Conservation (phyloP, 257 asterid genomes). For the Nemophila menziesii region DNA sequence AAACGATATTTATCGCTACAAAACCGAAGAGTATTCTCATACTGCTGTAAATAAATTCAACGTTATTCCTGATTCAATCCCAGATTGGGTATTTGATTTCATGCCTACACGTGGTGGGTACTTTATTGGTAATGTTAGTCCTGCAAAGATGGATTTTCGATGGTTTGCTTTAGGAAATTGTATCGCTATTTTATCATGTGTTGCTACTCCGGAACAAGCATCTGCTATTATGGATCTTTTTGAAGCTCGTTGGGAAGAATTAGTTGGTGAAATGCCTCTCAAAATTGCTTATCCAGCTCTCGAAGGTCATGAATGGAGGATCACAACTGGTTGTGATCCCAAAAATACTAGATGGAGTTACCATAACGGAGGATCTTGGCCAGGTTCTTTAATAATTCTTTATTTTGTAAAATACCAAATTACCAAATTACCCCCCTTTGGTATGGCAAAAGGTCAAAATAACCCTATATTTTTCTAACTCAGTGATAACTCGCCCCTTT, state of each 20-base stretch:
- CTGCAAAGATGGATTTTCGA: constrained; percentile 74
- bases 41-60: constrained; percentile 74
- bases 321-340: constrained; percentile 65
- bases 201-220: constrained; percentile 64
- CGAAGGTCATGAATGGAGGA: constrained; percentile 60
- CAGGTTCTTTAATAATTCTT: constrained; percentile 35
- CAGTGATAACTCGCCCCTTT: too few relatives aligned
- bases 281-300: constrained; percentile 59
- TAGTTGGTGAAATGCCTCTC: constrained; percentile 66
- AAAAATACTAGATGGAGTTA: constrained; percentile 78
- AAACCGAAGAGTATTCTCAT: constrained; percentile 71
- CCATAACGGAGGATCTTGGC: constrained; percentile 88
- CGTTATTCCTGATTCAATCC: constrained; percentile 68
- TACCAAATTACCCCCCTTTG: too few relatives aligned
- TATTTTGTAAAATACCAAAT: too few relatives aligned
- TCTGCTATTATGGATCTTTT: constrained; percentile 72
- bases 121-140: constrained; percentile 67
- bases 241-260: constrained; percentile 73
- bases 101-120: constrained; percentile 69
- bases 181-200: constrained; percentile 52
- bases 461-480: too few relatives aligned
- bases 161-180: constrained; percentile 73
- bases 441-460: too few relatives aligned
- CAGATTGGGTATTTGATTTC: constrained; percentile 68
- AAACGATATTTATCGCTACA: constrained; percentile 60